phyloP scores from a whole-genome alignment of 495 filamentous ascomycete species.

The Podospora sp. region DNA sequence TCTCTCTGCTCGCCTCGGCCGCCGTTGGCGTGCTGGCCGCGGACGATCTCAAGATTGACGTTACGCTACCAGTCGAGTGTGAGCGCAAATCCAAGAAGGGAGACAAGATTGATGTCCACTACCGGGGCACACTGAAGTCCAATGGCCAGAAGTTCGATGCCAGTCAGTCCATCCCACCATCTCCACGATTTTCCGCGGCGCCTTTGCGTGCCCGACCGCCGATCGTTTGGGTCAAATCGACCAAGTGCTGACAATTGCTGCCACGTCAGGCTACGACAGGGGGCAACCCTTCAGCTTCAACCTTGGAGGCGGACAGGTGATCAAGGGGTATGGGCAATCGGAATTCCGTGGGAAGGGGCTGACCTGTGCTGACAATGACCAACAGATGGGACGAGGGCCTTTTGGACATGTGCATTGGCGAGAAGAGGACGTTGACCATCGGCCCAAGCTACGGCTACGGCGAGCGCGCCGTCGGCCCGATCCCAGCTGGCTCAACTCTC shows the following conservation, averaged over 20 bases:
- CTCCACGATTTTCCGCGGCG: neutral
- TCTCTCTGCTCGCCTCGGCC: slow-evolving; percentile 56
- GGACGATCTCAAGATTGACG: slow-evolving; percentile 70
- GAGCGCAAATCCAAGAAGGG: slow-evolving; percentile 73
- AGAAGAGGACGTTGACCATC: slow-evolving; percentile 88
- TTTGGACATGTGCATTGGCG: slow-evolving; percentile 94
- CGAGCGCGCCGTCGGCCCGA: slow-evolving; percentile 70
- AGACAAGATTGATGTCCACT: slow-evolving; percentile 83
- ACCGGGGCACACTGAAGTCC: slow-evolving; percentile 73
- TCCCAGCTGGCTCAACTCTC: slow-evolving; percentile 76
- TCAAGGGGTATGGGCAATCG: slow-evolving; percentile 66
- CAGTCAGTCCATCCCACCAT: slow-evolving; percentile 35
- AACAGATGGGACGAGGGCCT: slow-evolving; percentile 84
- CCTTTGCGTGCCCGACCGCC: slow-evolving; percentile 2
- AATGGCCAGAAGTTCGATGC: slow-evolving; percentile 61
- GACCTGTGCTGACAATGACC: slow-evolving; percentile 25
- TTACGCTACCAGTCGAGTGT: slow-evolving; percentile 67
- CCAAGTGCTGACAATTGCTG: slow-evolving; percentile 19
- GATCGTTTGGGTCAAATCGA: neutral
- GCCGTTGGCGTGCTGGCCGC: slow-evolving; percentile 54
- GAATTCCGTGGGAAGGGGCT: neutral
- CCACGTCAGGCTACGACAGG: slow-evolving; percentile 63
- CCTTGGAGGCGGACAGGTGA: slow-evolving; percentile 79
- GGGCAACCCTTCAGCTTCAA: slow-evolving; percentile 74
- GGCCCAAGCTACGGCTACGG: slow-evolving; percentile 88